Conservation (phyloP, 2,329 filamentous ascomycete species). For the Nothophoma quercina region DNA sequence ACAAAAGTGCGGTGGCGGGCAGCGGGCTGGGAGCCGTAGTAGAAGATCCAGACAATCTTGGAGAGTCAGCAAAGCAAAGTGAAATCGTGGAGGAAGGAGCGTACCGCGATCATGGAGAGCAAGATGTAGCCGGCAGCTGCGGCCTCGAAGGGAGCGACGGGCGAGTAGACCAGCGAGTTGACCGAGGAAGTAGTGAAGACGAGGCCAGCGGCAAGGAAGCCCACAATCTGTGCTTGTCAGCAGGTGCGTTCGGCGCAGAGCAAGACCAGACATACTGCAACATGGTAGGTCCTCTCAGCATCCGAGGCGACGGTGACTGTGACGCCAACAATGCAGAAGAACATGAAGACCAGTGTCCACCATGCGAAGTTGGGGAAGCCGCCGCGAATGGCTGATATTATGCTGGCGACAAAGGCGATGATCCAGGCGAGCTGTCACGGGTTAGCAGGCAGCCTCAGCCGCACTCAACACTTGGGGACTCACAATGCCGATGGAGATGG, state of each 20-base stretch:
- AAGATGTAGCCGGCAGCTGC: constrained; percentile 93
- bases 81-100: constrained; percentile 45
- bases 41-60: constrained; percentile 97
- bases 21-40: constrained; percentile 92
- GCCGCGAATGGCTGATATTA: constrained; percentile 70
- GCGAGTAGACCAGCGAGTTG: constrained; percentile 83
- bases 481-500: constrained; percentile 89
- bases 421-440: constrained; percentile 85
- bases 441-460: constrained; percentile 27
- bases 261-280: constrained; percentile 71
- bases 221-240: constrained; percentile 69
- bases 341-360: constrained; percentile 88
- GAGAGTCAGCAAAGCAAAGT: constrained; percentile 28
- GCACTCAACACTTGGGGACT: constrained; percentile 50
- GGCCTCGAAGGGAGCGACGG: constrained; percentile 78
- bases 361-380: constrained; percentile 86
- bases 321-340: constrained; percentile 82
- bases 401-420: constrained; percentile 86
- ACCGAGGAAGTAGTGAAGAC: constrained; percentile 86
- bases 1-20: constrained; percentile 88
- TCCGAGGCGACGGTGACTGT: constrained; percentile 85
- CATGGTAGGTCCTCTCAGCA: constrained; percentile 85
- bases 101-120: constrained; percentile 88
- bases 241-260: not conserved
- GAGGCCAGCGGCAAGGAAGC: constrained; percentile 82